These are phyloP conservation scores for Alternaria sp. DNA, from an alignment of 2,329 filamentous ascomycete species.

Conservation along the genomic window DNA sequence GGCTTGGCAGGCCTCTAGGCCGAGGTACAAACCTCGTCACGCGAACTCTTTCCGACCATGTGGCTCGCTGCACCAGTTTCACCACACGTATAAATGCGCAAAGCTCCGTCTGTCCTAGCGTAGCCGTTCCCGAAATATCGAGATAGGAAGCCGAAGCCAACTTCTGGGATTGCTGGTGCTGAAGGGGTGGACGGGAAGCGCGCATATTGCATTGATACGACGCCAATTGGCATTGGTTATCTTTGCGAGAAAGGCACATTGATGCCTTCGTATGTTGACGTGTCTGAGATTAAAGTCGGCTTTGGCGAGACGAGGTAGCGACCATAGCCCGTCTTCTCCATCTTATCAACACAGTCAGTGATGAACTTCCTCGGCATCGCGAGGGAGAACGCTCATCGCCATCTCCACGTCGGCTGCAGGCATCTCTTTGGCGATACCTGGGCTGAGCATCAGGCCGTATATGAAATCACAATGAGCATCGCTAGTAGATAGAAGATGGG, in stretches of 20 bases:
- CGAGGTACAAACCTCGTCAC: not conserved
- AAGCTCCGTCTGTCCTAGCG: constrained; percentile 26
- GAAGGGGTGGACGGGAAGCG: constrained; percentile 30
- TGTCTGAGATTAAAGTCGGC: not conserved
- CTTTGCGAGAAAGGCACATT: constrained; percentile 1
- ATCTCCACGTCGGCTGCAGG: constrained; percentile 12
- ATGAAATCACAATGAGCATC: constrained; percentile 29
- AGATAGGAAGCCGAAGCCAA: constrained; percentile 30
- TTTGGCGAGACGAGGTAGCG: constrained; percentile 40
- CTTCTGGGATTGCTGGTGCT: constrained; percentile 30
- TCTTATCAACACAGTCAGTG: constrained; percentile 10
- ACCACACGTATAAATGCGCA: constrained; percentile 19
- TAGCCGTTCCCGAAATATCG: constrained; percentile 30
- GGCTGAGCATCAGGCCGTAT: constrained; percentile 18
- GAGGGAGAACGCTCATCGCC: constrained; percentile 8
- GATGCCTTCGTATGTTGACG: not conserved
- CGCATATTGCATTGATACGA: constrained; percentile 36
- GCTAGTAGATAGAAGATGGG: constrained; percentile 27
- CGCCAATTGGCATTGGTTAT: constrained; percentile 20
- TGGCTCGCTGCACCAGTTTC: not conserved
- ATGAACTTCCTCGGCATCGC: constrained; percentile 21
- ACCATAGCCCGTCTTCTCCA: constrained; percentile 41
- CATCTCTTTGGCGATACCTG: constrained; percentile 10
- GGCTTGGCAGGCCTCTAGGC: constrained; percentile 12
- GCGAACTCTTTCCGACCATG: not conserved